Base-by-base conservation (phyloP, 2,329 filamentous ascomycete genomes). In the Xylaria arbuscula region DNA sequence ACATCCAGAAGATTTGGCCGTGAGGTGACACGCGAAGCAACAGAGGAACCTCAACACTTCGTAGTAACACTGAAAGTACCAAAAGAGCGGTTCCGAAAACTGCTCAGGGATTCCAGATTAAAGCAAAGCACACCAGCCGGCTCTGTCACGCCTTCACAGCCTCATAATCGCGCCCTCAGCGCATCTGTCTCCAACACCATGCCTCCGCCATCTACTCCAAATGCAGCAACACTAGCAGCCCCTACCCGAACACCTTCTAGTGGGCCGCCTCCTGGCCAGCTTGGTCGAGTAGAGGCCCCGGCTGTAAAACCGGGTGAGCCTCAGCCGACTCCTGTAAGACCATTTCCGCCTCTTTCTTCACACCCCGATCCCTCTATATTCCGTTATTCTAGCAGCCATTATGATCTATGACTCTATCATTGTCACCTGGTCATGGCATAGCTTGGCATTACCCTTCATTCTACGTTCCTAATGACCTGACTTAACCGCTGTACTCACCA, bases 1-100 rank as follows among this genome's bases (percentile, higher is more conserved):
- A 89, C 87, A 8, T 90, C 90, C 6, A 85, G 87, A 63, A 86
- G 86, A 59, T 84, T 83, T 70, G 84, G 86, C 64, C 87, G 89
- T 71, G 88, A 92, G 70, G 70, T 78, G 70, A 88, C 89, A 51
- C 88, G 93, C 57, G 94, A 98, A 76, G 93, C 95, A 72, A 96
- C 91, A 15, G 91, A 94, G 62, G 92, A 94, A 72, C 86, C 90
- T 0, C 83, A 85, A n/a, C 88, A 87, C 54, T 80, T 94, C 59
- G 83, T 94, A 32, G 88, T 99, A 60, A 94, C 89, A 72, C 84
- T 99, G 34, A 91, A 86, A 77, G 88, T 98, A 63, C 83, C 87
- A 53, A 89, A 87, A 68, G 90, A 92, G 6, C 95, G 89, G 76
- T 86, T 96, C 53, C 87, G 87, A 71, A 90, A 91, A 75, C 85